Conservation (phyloP, 768 basidiomycete genomes). For the Russula sp. region DNA sequence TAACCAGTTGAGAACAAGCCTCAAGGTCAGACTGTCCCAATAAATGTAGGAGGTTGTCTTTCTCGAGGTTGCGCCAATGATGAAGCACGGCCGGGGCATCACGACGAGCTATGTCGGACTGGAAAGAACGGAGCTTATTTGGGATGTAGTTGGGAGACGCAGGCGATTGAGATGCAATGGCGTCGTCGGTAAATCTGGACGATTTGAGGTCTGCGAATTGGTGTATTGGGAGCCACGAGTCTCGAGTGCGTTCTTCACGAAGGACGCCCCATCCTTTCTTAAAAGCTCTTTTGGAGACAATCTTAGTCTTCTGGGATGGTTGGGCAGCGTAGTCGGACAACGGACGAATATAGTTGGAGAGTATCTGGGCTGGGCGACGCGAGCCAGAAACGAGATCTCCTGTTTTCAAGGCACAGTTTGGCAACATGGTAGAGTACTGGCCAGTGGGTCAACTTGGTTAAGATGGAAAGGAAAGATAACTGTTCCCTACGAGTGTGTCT, state of each 20-base stretch:
- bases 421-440: constrained; percentile 2
- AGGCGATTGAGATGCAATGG: not conserved
- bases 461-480: not conserved
- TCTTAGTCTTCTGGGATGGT: not conserved
- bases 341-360: not conserved
- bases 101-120: constrained; percentile 29
- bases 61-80: constrained; percentile 39
- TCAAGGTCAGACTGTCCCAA: constrained; percentile 39
- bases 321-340: not conserved
- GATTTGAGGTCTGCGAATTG: not conserved
- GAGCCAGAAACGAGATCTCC: not conserved
- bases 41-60: constrained; percentile 37
- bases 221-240: not conserved
- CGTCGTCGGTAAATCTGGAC: not conserved
- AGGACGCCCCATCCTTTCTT: not conserved
- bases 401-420: not conserved
- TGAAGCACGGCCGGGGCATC: constrained; percentile 29
- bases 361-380: not conserved
- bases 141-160: constrained; percentile 25
- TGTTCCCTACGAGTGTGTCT: not conserved
- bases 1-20: constrained; percentile 34
- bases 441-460: not conserved
- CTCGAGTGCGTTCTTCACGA: not conserved
- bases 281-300: not conserved
- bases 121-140: constrained; percentile 29